Conservation (phyloP, 202 grass and related monocot genomes). For the Zizania palustris region DNA sequence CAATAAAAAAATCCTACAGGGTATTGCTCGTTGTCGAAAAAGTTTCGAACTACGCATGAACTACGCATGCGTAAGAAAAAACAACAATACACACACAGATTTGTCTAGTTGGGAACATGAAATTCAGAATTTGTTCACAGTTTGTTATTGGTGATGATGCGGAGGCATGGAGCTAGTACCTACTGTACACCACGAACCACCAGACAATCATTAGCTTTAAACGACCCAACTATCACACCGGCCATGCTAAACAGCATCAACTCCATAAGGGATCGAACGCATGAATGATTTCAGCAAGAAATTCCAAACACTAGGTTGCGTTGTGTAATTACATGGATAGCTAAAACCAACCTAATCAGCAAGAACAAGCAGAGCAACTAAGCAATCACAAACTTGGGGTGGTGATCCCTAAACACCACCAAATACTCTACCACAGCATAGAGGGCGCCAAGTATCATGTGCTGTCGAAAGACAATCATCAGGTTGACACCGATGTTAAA, state of each 20-base stretch:
- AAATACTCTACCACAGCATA: conserved; percentile 28
- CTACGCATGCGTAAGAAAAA: too few relatives aligned
- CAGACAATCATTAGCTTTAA: not conserved
- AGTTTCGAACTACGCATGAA: too few relatives aligned
- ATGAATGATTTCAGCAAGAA: not conserved
- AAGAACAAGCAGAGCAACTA: conserved; percentile 39
- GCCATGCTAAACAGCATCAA: not conserved
- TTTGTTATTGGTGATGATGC: too few relatives aligned
- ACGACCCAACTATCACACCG: conserved; percentile 5
- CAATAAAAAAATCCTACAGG: too few relatives aligned
- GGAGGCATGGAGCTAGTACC: too few relatives aligned
- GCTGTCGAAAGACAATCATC: conserved; percentile 26
- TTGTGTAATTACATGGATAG: conserved; percentile 54
- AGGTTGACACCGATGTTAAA: conserved; percentile 41
- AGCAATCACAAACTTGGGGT: conserved; percentile 44
- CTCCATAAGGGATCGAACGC: not conserved
- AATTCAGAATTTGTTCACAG: too few relatives aligned
- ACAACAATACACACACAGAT: too few relatives aligned
- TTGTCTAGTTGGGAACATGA: too few relatives aligned
- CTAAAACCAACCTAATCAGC: conserved; percentile 51
- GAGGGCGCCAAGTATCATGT: not conserved
- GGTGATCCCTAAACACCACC: conserved; percentile 51
- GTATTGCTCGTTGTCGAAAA: too few relatives aligned
- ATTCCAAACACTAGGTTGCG: conserved; percentile 28
- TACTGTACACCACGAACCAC: not conserved